phyloP scores from a whole-genome alignment of 2,329 filamentous ascomycete species.

The Fonsecaea monophora region DNA sequence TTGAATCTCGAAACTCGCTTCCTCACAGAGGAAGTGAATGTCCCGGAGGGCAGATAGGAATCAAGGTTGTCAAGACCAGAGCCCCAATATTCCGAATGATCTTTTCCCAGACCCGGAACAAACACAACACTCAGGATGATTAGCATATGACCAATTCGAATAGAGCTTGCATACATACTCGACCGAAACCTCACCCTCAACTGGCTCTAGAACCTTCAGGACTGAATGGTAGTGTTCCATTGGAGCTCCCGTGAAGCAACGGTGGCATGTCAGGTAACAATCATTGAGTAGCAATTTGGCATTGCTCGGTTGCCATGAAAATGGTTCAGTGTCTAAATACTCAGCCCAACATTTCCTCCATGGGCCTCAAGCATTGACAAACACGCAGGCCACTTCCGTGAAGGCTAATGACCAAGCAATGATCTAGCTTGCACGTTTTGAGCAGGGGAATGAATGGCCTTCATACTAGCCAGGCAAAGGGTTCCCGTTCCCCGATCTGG shows the following conservation, averaged over 20 bases:
- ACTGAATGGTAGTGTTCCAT: neutral
- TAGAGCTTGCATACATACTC: neutral
- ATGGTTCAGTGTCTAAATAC: neutral
- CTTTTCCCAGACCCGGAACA: neutral
- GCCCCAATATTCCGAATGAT: neutral
- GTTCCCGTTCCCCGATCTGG: neutral
- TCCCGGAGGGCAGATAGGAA: neutral
- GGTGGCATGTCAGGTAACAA: neutral
- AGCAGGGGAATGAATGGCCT: neutral
- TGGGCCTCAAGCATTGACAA: neutral
- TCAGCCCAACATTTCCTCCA: neutral
- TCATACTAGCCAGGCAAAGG: neutral
- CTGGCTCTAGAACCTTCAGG: neutral
- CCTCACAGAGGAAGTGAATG: neutral
- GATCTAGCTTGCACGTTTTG: neutral
- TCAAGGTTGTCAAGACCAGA: neutral
- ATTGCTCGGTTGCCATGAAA: neutral
- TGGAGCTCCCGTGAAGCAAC: neutral
- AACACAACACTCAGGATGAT: neutral
- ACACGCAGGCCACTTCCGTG: neutral
- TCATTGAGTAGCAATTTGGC: neutral
- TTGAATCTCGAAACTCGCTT: neutral
- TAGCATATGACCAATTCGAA: neutral
- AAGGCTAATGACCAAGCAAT: neutral
- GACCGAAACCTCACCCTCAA: neutral